Evolutionary conservation across 352 stramenopile species (phyloP).

Genomic region (Nothophytophthora sp.): DNA sequence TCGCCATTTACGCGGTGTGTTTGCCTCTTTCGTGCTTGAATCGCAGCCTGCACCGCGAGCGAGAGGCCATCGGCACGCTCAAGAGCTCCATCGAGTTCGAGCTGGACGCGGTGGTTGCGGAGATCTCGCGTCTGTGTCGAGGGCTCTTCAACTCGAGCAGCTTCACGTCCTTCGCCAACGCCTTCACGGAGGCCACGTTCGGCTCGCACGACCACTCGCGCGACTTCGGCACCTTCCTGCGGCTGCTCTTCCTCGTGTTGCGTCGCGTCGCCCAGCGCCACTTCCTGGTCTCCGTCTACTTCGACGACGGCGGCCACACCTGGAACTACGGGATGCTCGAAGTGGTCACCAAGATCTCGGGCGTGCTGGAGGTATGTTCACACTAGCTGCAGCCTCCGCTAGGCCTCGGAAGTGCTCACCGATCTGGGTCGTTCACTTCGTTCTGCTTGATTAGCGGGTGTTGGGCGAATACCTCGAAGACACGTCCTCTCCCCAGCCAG

Average conservation of each 20-base stretch:
- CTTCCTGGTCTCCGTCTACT: conserved; percentile 60
- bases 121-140: conserved; percentile 72
- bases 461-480: conserved; percentile 75
- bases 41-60: conserved; percentile 65
- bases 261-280: conserved; percentile 69
- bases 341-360: conserved; percentile 63
- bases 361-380: conserved; percentile 53
- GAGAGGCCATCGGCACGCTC: conserved; percentile 74
- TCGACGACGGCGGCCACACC: conserved; percentile 58
- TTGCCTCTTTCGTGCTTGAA: conserved; percentile 6
- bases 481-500: conserved; percentile 15
- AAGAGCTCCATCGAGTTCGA: conserved; percentile 72
- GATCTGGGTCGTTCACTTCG: neutral
- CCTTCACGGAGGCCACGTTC: conserved; percentile 75
- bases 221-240: conserved; percentile 74
- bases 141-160: conserved; percentile 75
- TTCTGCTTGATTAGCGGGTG: conserved; percentile 54
- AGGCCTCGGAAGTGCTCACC: neutral
- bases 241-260: conserved; percentile 65
- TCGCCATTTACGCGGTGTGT: neutral
- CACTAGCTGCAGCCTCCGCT: neutral
- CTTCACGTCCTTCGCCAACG: conserved; percentile 78
- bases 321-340: conserved; percentile 75
- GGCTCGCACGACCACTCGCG: conserved; percentile 61
- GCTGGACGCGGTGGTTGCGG: conserved; percentile 53